These are phyloP conservation scores for Haematococcus lacustris DNA, from an alignment of 139 green algal genomes.

Conservation along the genomic window DNA sequence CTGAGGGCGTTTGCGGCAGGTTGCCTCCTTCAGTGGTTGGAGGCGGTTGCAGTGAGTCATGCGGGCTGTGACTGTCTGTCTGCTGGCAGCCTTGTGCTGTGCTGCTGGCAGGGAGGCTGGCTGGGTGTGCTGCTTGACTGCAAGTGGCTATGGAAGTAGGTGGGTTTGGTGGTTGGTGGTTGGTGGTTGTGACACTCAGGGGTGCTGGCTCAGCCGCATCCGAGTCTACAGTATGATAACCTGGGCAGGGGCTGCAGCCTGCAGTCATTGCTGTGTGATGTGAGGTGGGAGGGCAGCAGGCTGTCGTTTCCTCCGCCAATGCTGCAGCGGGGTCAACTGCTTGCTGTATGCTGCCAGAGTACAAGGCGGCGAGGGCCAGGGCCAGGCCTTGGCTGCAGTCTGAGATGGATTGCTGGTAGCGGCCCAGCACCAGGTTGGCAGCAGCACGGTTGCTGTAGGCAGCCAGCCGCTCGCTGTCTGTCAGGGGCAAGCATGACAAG, in stretches of 20 bases:
- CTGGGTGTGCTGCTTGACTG: too few relatives aligned
- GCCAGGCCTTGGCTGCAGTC: constrained; percentile 12
- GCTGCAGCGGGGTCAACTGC: background rate
- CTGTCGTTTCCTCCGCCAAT: background rate
- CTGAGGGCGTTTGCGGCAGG: background rate
- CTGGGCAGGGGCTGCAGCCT: background rate
- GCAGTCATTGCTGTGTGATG: background rate
- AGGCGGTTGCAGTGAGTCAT: too few relatives aligned
- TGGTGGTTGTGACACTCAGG: too few relatives aligned
- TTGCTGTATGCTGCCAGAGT: background rate
- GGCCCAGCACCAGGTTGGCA: constrained; percentile 29
- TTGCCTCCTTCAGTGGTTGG: too few relatives aligned
- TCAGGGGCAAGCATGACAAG: constrained; percentile 20
- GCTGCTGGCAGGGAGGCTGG: too few relatives aligned
- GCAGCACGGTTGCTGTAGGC: too few relatives aligned
- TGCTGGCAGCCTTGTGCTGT: too few relatives aligned
- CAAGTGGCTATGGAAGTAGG: too few relatives aligned
- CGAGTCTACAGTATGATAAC: background rate
- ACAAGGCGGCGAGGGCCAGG: background rate
- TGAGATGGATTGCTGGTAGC: constrained; percentile 9
- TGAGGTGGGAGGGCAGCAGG: background rate
- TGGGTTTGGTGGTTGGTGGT: too few relatives aligned
- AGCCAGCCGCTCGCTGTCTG: constrained; percentile 36
- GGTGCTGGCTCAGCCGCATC: background rate
- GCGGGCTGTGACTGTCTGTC: too few relatives aligned